These are phyloP conservation scores for Rhodamnia argentea DNA, from an alignment of 345 rosid genomes.

Conservation along the genomic window DNA sequence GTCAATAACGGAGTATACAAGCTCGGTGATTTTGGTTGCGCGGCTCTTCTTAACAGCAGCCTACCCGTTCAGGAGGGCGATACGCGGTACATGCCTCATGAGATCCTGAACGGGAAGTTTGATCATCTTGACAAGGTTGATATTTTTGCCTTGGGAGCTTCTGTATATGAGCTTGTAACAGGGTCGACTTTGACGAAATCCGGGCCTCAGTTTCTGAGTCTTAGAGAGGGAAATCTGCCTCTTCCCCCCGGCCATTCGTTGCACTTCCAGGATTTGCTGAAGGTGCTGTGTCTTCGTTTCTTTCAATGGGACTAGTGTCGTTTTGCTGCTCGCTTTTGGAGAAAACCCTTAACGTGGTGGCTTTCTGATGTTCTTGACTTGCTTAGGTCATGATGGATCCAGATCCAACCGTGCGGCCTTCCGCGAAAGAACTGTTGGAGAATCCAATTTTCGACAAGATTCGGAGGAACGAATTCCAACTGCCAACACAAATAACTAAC, in stretches of 20 bases:
- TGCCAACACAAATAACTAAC: neutral
- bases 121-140: slow-evolving; percentile 87
- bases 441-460: slow-evolving; percentile 56
- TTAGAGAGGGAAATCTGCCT: slow-evolving; percentile 76
- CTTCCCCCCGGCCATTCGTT: slow-evolving; percentile 84
- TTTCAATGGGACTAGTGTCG: neutral
- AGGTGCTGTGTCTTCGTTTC: slow-evolving; percentile 34
- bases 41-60: slow-evolving; percentile 67
- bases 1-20: slow-evolving; percentile 65
- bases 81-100: slow-evolving; percentile 97
- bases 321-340: neutral
- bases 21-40: slow-evolving; percentile 96
- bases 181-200: slow-evolving; percentile 63
- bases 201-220: slow-evolving; percentile 46
- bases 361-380: slow-evolving; percentile 1
- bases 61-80: slow-evolving; percentile 94
- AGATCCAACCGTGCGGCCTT: slow-evolving; percentile 63
- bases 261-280: slow-evolving; percentile 77
- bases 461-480: neutral
- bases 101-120: slow-evolving; percentile 70
- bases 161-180: slow-evolving; percentile 66
- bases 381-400: slow-evolving; percentile 68
- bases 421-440: slow-evolving; percentile 47
- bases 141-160: slow-evolving; percentile 76
- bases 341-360: neutral